Percentiles rank a stretch among this genome's conserved stretches.
phyloP scores from a whole-genome alignment of 2,329 filamentous ascomycete genomes.

The Amphichorda felina region DNA sequence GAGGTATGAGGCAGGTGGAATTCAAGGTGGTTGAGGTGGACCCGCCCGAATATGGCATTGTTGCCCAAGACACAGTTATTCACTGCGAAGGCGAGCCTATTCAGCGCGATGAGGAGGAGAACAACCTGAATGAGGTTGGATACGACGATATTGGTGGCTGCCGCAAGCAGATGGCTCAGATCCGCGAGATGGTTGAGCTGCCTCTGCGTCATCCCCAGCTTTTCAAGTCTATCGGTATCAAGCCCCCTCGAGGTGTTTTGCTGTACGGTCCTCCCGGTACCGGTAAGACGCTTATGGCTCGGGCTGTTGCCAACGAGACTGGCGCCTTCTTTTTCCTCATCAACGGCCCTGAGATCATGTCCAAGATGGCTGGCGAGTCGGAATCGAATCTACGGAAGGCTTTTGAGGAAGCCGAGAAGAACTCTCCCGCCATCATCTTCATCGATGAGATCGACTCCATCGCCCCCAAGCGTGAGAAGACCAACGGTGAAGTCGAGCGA shows the following conservation, averaged over 20 bases:
- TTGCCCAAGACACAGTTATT: constrained; percentile 96
- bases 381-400: constrained; percentile 97
- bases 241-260: constrained; percentile 94
- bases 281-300: constrained; percentile 98
- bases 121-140: constrained; percentile 96
- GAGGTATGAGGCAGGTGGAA: constrained; percentile 97
- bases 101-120: constrained; percentile 97
- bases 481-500: constrained; percentile 96
- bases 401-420: constrained; percentile 99
- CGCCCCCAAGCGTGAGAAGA: constrained; percentile 99
- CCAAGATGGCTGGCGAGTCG: constrained; percentile 99
- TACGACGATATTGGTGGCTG: constrained; percentile 99
- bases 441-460: constrained; percentile 99
- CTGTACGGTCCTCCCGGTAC: constrained; percentile 96
- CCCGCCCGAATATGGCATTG: constrained; percentile 95
- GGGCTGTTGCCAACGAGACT: constrained; percentile 96
- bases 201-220: constrained; percentile 94
- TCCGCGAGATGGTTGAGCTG: constrained; percentile 95
- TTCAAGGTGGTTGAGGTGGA: constrained; percentile 99
- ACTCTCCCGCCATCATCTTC: constrained; percentile 98
- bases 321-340: constrained; percentile 99
- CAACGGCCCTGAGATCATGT: constrained; percentile 99
- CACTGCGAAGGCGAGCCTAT: constrained; percentile 90
- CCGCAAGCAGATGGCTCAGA: constrained; percentile 99
- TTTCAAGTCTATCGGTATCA: constrained; percentile 99